These are phyloP conservation scores for Diaporthe longicolla DNA, from an alignment of 2,329 filamentous ascomycete genomes.

Conservation along the genomic window DNA sequence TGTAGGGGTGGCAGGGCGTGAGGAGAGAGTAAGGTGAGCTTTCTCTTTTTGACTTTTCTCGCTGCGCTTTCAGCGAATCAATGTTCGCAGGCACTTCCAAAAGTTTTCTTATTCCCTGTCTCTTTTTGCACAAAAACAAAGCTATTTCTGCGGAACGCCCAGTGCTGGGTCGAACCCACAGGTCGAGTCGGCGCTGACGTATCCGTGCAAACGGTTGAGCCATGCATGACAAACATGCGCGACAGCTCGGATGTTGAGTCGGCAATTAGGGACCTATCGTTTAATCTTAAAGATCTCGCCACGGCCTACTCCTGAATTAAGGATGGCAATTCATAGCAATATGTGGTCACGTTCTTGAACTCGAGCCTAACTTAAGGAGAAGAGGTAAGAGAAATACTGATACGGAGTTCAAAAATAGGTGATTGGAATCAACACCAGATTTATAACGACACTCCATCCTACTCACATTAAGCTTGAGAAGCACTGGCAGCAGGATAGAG, in stretches of 20 bases:
- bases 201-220: too few relatives aligned
- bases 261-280: neutral
- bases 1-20: constrained; percentile 10
- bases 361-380: too few relatives aligned
- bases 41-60: neutral
- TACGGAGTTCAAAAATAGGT: neutral
- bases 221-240: too few relatives aligned
- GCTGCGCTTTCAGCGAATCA: too few relatives aligned
- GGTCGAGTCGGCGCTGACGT: too few relatives aligned
- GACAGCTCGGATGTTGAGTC: neutral
- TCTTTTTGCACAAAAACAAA: neutral
- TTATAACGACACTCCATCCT: neutral
- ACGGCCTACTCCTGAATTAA: neutral
- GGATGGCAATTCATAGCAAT: neutral
- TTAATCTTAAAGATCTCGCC: neutral
- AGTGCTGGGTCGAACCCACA: neutral
- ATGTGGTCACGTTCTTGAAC: neutral
- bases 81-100: too few relatives aligned
- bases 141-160: neutral
- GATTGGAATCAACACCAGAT: too few relatives aligned
- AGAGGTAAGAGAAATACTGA: neutral
- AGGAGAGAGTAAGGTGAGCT: neutral
- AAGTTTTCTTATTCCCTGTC: neutral
- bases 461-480: neutral
- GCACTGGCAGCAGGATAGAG: neutral